Conservation (phyloP, 1,284 basidiomycete genomes). For the Lentinus polychrous region DNA sequence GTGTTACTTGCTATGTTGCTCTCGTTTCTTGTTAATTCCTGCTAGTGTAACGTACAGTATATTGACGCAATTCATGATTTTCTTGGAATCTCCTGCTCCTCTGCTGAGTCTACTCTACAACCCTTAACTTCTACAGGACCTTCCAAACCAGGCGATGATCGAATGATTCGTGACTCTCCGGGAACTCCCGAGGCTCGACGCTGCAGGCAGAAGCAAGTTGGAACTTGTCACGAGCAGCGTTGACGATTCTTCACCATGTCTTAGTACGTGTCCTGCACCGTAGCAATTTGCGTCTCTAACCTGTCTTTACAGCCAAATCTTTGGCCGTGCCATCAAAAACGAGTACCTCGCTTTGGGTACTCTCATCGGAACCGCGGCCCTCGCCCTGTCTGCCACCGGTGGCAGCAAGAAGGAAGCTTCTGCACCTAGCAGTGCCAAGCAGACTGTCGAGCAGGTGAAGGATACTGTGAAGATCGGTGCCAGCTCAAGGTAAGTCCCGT, state of each 20-base stretch:
- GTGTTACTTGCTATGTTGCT: too few species aligned
- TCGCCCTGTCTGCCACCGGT: conserved; percentile 31
- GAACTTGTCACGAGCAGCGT: not conserved
- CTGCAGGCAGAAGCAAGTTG: too few species aligned
- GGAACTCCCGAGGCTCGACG: too few species aligned
- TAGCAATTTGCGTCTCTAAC: not conserved
- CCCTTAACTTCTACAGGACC: too few species aligned
- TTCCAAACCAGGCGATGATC: too few species aligned
- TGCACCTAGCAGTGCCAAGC: conserved; percentile 30
- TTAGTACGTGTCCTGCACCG: conserved; percentile 11
- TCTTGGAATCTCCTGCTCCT: too few species aligned
- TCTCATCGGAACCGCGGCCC: conserved; percentile 45
- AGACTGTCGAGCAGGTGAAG: conserved; percentile 47
- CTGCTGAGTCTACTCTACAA: too few species aligned
- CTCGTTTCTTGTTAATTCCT: too few species aligned
- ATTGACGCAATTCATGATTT: too few species aligned
- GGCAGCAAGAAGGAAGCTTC: conserved; percentile 40
- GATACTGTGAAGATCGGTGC: conserved; percentile 56
- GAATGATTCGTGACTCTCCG: too few species aligned
- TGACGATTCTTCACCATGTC: conserved; percentile 11
- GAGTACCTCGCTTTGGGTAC: conserved; percentile 71
- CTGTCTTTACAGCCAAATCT: conserved; percentile 43
- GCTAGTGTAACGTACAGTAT: too few species aligned
- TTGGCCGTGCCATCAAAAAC: conserved; percentile 70
- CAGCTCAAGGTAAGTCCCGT: conserved; percentile 50